Percentiles rank a stretch among this genome's conserved stretches.
Conservation (phyloP, 331 rosid genomes). For the Pyrus hybrid region DNA sequence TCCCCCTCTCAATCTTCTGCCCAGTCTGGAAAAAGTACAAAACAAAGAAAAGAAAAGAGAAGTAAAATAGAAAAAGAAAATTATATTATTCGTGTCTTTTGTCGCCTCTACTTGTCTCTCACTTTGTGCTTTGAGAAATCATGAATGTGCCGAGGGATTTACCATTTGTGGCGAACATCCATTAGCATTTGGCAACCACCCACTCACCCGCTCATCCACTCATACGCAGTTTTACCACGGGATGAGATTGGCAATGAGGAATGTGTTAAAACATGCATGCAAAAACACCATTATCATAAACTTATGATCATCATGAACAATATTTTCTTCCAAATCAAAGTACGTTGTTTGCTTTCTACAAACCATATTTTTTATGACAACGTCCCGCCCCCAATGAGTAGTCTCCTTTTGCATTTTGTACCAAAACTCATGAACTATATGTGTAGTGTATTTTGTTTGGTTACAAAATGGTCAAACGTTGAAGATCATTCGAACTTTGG, state of each 20-base stretch:
- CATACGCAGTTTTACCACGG: not conserved
- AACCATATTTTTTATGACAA: not conserved
- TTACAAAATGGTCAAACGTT: not conserved
- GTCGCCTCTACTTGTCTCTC: constrained; percentile 1
- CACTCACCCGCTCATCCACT: not conserved
- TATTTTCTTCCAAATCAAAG: not conserved
- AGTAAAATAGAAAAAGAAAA: not conserved
- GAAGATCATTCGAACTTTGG: not conserved
- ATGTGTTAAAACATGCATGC: constrained; percentile 27
- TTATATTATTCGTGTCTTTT: constrained; percentile 1
- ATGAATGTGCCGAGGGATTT: constrained; percentile 1
- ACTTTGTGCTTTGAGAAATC: constrained; percentile 13
- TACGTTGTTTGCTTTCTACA: not conserved
- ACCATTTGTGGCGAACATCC: not conserved
- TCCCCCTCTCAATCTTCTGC: not conserved
- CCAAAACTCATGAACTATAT: not conserved
- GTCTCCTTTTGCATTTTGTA: not conserved
- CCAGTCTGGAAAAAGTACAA: not conserved
- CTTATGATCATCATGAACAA: constrained; percentile 4
- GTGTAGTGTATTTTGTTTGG: not conserved
- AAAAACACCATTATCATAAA: constrained; percentile 27
- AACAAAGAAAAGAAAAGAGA: not conserved
- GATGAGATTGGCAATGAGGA: not conserved
- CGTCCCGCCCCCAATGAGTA: not conserved
- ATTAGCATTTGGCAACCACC: not conserved